Percentiles rank a stretch among this genome's conserved stretches.
Conservation (phyloP, 805 yeast species). For the Cyberlindnera mycetangii region DNA sequence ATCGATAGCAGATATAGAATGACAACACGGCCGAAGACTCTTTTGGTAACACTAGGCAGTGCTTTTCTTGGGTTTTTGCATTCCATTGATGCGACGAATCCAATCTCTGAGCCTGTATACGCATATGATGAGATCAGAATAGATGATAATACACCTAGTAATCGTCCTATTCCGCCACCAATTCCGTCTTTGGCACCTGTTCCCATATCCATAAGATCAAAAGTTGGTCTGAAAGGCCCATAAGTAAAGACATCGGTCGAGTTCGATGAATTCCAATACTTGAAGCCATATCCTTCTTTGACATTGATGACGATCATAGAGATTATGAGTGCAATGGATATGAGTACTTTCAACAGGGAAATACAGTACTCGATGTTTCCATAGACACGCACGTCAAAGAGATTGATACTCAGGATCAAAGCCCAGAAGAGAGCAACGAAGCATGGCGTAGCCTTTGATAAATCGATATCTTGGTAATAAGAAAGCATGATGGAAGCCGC, state of each 20-base stretch:
- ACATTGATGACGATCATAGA: conserved; percentile 63
- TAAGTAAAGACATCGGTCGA: conserved; percentile 48
- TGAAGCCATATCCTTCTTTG: conserved; percentile 53
- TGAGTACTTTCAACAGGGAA: conserved; percentile 53
- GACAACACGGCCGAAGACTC: conserved; percentile 69
- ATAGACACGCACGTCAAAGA: conserved; percentile 66
- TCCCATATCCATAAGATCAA: conserved; percentile 62
- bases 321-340: conserved; percentile 52
- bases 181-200: conserved; percentile 52
- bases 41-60: conserved; percentile 70
- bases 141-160: conserved; percentile 59
- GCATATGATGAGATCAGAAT: conserved; percentile 67
- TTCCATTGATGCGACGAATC: conserved; percentile 82
- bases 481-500: conserved; percentile 77
- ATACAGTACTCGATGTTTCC: conserved; percentile 72
- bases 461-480: conserved; percentile 53
- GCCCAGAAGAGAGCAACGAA: conserved; percentile 61
- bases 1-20: conserved; percentile 64
- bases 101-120: conserved; percentile 79
- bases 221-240: conserved; percentile 74
- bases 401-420: conserved; percentile 45
- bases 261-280: conserved; percentile 59
- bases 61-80: conserved; percentile 78
- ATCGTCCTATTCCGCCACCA: conserved; percentile 57
- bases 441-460: conserved; percentile 53